A percentile compares a stretch with the other conserved stretches of the same genome.
Evolutionary conservation across 768 basidiomycete genomes (phyloP).

Genomic region (Xerocomellus chrysenteron): DNA sequence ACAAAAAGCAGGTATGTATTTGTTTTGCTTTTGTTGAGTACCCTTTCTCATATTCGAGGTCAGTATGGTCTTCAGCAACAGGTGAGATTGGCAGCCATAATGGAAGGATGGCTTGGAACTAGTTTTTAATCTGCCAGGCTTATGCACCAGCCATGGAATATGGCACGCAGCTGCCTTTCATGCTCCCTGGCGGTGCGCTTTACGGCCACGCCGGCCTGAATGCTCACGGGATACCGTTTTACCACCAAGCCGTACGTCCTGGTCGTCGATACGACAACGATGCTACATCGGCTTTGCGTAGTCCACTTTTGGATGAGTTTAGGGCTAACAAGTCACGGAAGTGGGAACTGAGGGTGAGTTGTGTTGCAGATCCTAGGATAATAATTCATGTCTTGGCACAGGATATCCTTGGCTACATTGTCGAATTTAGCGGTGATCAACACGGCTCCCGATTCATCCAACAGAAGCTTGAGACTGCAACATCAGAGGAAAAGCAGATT

Average conservation of each 20-base stretch:
- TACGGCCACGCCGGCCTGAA: conserved; percentile 41
- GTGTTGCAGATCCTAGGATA: neutral
- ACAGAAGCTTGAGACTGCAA: conserved; percentile 73
- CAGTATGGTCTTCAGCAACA: conserved; percentile 51
- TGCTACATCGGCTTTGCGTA: conserved; percentile 47
- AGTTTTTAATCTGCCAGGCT: conserved; percentile 26
- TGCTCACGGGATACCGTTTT: conserved; percentile 36
- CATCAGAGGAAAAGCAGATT: conserved; percentile 72
- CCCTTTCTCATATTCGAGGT: conserved; percentile 10
- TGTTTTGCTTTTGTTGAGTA: conserved; percentile 3
- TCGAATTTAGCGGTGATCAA: conserved; percentile 93
- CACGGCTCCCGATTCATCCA: conserved; percentile 99
- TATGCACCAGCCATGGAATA: conserved; percentile 52
- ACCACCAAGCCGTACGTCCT: conserved; percentile 41
- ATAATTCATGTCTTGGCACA: conserved; percentile 31
- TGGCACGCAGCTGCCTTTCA: conserved; percentile 43
- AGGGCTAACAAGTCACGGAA: conserved; percentile 72
- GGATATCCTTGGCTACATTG: conserved; percentile 84
- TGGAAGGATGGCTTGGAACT: neutral
- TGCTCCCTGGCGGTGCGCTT: conserved; percentile 43
- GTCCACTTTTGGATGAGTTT: conserved; percentile 81
- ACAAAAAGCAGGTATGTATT: conserved; percentile 60
- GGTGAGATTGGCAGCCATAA: conserved; percentile 30
- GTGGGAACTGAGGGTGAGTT: conserved; percentile 77
- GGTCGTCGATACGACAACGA: conserved; percentile 47